A percentile compares a stretch with the other conserved stretches of the same genome.
These are phyloP conservation scores for Camellia lanceoleosa DNA, from an alignment of 148 eudicot species.

Conservation along the genomic window DNA sequence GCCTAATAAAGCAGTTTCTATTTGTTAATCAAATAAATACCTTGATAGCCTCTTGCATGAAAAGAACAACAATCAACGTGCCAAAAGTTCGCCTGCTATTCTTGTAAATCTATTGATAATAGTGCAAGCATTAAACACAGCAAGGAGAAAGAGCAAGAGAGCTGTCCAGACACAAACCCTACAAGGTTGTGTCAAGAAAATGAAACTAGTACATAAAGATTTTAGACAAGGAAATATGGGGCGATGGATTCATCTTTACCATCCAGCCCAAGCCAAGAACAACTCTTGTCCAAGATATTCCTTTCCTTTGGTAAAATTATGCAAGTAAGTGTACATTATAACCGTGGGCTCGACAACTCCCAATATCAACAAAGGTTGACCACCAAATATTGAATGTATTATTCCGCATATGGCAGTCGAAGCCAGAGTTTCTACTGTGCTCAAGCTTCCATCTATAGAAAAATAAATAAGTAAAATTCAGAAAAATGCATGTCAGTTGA, in stretches of 20 bases:
- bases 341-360: not conserved
- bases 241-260: not conserved
- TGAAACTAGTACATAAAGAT: not conserved
- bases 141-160: conserved; percentile 20
- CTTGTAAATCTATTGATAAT: conserved; percentile 28
- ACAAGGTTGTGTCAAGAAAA: not conserved
- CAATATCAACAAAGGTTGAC: not conserved
- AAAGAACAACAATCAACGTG: conserved; percentile 23
- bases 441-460: not conserved
- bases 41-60: conserved; percentile 28
- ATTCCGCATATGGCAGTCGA: conserved; percentile 25
- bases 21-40: conserved; percentile 7
- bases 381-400: conserved; percentile 22
- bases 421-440: conserved; percentile 4
- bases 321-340: conserved; percentile 19
- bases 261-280: conserved; percentile 8
- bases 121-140: conserved; percentile 22
- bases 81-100: conserved; percentile 27
- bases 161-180: conserved; percentile 32
- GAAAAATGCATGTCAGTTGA: not conserved
- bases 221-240: not conserved
- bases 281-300: conserved; percentile 11
- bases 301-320: conserved; percentile 15
- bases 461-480: not conserved
- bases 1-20: not conserved